Evolutionary conservation across 768 basidiomycete species (phyloP).

Genomic region (Amanita inopinata): DNA sequence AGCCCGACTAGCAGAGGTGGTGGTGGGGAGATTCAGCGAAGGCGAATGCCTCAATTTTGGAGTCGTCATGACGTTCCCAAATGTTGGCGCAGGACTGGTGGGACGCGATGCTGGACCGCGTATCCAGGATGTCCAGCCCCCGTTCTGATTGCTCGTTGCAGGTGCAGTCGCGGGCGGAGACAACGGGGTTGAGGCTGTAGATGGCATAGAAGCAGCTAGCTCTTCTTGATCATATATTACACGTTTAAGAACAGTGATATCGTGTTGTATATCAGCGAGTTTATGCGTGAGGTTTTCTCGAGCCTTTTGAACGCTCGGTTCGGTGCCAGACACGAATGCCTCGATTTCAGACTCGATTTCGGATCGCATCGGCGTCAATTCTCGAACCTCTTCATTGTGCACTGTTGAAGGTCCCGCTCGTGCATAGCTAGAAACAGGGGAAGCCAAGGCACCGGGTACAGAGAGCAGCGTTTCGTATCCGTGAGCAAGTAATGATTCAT

Average conservation of each 20-base stretch:
- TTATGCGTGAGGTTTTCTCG: conserved; percentile 43
- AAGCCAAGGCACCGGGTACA: conserved; percentile 39
- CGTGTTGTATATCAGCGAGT: conserved; percentile 65
- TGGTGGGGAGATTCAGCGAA: conserved; percentile 24
- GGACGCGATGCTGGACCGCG: conserved; percentile 30
- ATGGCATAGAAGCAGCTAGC: conserved; percentile 7
- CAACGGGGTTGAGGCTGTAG: conserved; percentile 3
- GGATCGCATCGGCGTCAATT: conserved; percentile 16
- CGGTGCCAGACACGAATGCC: conserved; percentile 47
- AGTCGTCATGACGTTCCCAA: conserved; percentile 62
- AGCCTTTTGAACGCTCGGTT: conserved; percentile 36
- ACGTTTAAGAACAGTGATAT: conserved; percentile 61
- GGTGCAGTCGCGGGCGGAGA: conserved; percentile 11
- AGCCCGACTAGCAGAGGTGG: conserved; percentile 5
- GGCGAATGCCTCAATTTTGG: conserved; percentile 44
- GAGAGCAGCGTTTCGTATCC: conserved; percentile 64
- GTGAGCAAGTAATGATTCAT: conserved; percentile 53
- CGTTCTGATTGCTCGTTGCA: conserved; percentile 11
- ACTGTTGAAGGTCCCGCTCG: no score
- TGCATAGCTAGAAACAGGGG: conserved; percentile 1
- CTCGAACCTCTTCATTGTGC: conserved; percentile 12
- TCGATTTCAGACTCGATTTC: conserved; percentile 42
- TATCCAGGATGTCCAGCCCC: conserved; percentile 52
- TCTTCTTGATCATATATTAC: conserved; percentile 38
- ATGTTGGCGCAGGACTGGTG: conserved; percentile 43